Evolutionary conservation across 768 basidiomycete genomes (phyloP).

Genomic region (Trametes meyenii): DNA sequence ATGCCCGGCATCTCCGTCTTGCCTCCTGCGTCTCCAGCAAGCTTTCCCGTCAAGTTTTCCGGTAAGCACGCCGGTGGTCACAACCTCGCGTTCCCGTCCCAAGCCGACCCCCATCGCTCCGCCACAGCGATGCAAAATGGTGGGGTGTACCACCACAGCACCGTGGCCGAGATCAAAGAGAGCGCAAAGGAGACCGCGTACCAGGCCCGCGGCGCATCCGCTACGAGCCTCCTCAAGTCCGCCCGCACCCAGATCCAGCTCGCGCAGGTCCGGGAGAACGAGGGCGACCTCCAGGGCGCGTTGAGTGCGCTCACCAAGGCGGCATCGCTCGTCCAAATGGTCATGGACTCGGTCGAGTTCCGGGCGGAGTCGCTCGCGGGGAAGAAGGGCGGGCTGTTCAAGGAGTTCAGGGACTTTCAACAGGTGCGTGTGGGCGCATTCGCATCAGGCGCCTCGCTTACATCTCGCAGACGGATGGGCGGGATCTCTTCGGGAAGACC

Average conservation of each 20-base stretch:
- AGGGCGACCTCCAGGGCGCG: constrained; percentile 64
- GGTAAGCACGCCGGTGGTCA: constrained; percentile 28
- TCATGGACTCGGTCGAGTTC: constrained; percentile 64
- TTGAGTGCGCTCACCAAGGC: constrained; percentile 63
- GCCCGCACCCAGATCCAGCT: constrained; percentile 59
- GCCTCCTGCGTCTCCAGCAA: constrained; percentile 39
- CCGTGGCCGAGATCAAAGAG: constrained; percentile 51
- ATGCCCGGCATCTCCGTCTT: constrained; percentile 49
- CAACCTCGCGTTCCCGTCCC: constrained; percentile 15
- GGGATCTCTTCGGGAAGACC: constrained; percentile 42
- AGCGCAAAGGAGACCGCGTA: constrained; percentile 50
- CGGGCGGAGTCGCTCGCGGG: constrained; percentile 48
- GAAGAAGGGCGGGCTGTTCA: constrained; percentile 57
- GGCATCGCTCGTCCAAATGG: constrained; percentile 57
- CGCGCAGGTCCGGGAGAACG: constrained; percentile 55
- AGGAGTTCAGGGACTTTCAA: constrained; percentile 66
- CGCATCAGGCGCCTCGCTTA: constrained; percentile 16
- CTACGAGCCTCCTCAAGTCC: constrained; percentile 60
- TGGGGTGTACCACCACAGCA: constrained; percentile 25
- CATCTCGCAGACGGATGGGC: constrained; percentile 40
- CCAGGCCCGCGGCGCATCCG: constrained; percentile 59
- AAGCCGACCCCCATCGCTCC: constrained; percentile 13
- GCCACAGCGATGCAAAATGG: constrained; percentile 46
- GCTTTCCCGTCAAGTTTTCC: constrained; percentile 20
- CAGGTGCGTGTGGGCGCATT: constrained; percentile 48